A percentile compares a stretch with the other conserved stretches of the same genome.
These are phyloP conservation scores for Auxenochlorella protothecoides DNA, from an alignment of 139 green algal species.

Conservation along the genomic window DNA sequence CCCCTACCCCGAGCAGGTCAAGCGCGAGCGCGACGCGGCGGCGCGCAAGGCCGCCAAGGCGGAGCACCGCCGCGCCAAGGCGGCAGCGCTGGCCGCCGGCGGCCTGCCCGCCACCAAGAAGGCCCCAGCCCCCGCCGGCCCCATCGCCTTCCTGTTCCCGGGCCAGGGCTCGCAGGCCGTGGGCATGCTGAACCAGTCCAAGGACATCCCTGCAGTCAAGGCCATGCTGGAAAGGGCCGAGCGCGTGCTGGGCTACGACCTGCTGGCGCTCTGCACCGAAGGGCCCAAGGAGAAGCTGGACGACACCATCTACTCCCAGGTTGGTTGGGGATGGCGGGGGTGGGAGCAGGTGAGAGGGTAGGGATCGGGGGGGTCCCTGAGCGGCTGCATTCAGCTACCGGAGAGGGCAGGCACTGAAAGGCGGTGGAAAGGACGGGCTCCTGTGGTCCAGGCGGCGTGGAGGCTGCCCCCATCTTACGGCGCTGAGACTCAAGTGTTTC, in stretches of 20 bases:
- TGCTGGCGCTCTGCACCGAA: slow-evolving; percentile 54
- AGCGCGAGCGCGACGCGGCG: slow-evolving; percentile 26
- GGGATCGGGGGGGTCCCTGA: no score
- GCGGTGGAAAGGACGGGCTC: not conserved
- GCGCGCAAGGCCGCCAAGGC: slow-evolving; percentile 22
- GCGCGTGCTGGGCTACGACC: slow-evolving; percentile 79
- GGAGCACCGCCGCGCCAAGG: slow-evolving; percentile 21
- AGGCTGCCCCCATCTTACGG: no score
- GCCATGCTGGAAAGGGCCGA: slow-evolving; percentile 68
- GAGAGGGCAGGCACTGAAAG: no score
- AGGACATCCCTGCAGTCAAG: slow-evolving; percentile 60
- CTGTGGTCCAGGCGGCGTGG: not conserved
- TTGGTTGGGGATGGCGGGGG: not conserved
- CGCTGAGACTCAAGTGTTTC: no score
- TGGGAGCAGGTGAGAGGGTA: no score
- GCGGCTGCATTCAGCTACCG: no score
- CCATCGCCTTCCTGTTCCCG: slow-evolving; percentile 77
- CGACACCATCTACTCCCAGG: slow-evolving; percentile 57
- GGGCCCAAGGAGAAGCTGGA: slow-evolving; percentile 80
- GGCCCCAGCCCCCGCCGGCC: slow-evolving; percentile 9
- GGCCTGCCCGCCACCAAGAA: not conserved
- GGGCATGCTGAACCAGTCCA: slow-evolving; percentile 69
- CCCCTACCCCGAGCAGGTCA: slow-evolving; percentile 65
- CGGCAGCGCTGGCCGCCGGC: not conserved
- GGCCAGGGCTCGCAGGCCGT: slow-evolving; percentile 81